phyloP scores from a whole-genome alignment of 768 basidiomycete genomes.

The Omphalotus guepiniiformis region DNA sequence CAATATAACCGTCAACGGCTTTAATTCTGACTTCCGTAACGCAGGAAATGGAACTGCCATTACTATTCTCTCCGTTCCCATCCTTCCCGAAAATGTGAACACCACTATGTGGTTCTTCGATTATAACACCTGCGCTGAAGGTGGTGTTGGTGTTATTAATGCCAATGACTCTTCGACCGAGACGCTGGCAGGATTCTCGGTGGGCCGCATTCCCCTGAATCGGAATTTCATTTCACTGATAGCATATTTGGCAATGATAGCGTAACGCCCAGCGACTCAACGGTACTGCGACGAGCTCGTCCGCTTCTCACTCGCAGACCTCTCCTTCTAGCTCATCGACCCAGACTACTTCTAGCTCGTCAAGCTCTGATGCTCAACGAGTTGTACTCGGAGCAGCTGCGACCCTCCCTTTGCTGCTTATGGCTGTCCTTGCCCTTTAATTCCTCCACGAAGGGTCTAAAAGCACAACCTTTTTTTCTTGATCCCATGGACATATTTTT shows the following conservation, averaged over 20 bases:
- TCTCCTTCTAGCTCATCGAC: too few relatives aligned
- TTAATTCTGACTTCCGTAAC: conserved; percentile 52
- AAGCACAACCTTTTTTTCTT: too few relatives aligned
- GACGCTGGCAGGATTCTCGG: conserved; percentile 39
- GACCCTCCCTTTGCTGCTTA: too few relatives aligned
- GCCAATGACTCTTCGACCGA: conserved; percentile 38
- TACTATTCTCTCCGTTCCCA: conserved; percentile 41
- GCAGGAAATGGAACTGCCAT: conserved; percentile 42
- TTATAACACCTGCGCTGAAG: conserved; percentile 45
- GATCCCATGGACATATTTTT: too few relatives aligned
- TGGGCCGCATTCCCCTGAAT: conserved; percentile 10
- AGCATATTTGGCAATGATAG: neutral
- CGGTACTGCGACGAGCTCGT: neutral
- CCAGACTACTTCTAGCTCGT: neutral
- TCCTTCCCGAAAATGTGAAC: conserved; percentile 36
- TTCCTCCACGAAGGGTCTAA: too few relatives aligned
- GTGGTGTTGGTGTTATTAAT: conserved; percentile 63
- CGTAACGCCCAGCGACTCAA: conserved; percentile 7
- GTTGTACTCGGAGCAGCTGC: neutral
- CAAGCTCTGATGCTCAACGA: neutral
- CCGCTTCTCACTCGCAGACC: neutral
- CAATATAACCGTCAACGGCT: conserved; percentile 54
- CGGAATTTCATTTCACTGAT: neutral
- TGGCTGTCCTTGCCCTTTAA: too few relatives aligned
- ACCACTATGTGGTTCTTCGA: conserved; percentile 61